A percentile compares a stretch with the other conserved stretches of the same genome.
These are phyloP conservation scores for Lactarius pseudohatsudake DNA, from an alignment of 768 basidiomycete species.

Conservation along the genomic window DNA sequence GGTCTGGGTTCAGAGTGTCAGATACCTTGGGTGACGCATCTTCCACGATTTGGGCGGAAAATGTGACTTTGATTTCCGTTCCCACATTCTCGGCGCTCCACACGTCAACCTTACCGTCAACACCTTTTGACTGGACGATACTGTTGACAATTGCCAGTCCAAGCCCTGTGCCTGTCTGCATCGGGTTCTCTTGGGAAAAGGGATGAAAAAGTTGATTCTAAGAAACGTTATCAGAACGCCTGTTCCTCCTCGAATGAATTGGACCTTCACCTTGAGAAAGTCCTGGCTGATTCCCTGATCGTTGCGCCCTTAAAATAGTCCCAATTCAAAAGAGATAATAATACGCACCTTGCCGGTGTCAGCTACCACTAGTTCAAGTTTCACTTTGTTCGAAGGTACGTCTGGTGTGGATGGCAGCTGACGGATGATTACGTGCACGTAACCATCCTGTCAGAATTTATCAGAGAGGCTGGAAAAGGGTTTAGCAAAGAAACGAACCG, in stretches of 20 bases:
- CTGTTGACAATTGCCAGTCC: slow-evolving; percentile 95
- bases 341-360: slow-evolving; percentile 81
- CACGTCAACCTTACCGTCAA: slow-evolving; percentile 91
- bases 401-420: slow-evolving; percentile 61
- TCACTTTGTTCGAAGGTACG: slow-evolving; percentile 58
- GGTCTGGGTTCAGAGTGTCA: slow-evolving; percentile 33
- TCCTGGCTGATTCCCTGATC: slow-evolving; percentile 84
- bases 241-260: background rate
- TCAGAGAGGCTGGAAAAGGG: background rate
- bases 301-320: slow-evolving; percentile 6
- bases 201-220: slow-evolving; percentile 97
- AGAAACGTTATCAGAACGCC: slow-evolving; percentile 1
- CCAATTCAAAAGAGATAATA: background rate
- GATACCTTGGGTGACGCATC: slow-evolving; percentile 30
- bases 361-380: slow-evolving; percentile 78
- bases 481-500: slow-evolving; percentile 44
- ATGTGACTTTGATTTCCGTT: slow-evolving; percentile 87
- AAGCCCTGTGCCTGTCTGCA: slow-evolving; percentile 90
- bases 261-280: slow-evolving; percentile 72
- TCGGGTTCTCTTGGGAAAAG: slow-evolving; percentile 94
- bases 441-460: slow-evolving; percentile 60
- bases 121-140: slow-evolving; percentile 81
- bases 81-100: slow-evolving; percentile 88
- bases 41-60: slow-evolving; percentile 65
- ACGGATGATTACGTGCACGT: slow-evolving; percentile 80